Base-by-base conservation (phyloP, 2,329 filamentous ascomycete genomes). In the Fusarium continuum region DNA sequence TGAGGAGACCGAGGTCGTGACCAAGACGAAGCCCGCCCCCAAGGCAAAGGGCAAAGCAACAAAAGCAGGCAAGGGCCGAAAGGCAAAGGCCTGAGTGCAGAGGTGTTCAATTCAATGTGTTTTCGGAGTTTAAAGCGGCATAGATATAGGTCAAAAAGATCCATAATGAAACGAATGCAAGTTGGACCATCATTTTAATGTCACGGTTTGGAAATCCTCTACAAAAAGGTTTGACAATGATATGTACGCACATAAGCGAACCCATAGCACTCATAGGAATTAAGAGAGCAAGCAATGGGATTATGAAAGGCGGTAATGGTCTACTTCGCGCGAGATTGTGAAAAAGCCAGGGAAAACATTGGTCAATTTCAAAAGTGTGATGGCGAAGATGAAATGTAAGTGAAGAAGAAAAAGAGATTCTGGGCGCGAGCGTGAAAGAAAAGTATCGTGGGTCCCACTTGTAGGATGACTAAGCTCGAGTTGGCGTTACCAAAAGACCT, bases 161-260 rank as follows among this genome's bases (percentile, higher is more conserved):
- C 61, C 60, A 69, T 72, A 68, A 72, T 69, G 69, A 70, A 63
- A 71, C 58, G 66, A 69, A 63, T 58, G 65, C 55, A 55, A 61
- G 55, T 56, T 62, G 50, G 61, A 49, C 60, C 49, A 64, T 22
- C 45, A 44, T 61, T 55, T 67, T 60, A 34, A 61, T 59, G 28
- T 52, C 60, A 57, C 53, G 13, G 7, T 44, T 29, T 34, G 4
- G 22, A 55, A 31, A 50, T 40, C 22, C n/a, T 57, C 45, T 54
- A 64, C 28, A 22, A 25, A 19, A 52, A 35, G 6, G 11, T 6
- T 56, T 16, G 35, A 40, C 35, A 2, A 49, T 61, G 44, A 38
- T 32, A 83, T 87, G 83, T 86, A 74, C 79, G 83, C 84, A 76
- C 83, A 84, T 83, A 87, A 78, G 84, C 84, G 84, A 87, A 87